phyloP scores from a whole-genome alignment of 2,329 filamentous ascomycete species.

The Fusarium sp. region DNA sequence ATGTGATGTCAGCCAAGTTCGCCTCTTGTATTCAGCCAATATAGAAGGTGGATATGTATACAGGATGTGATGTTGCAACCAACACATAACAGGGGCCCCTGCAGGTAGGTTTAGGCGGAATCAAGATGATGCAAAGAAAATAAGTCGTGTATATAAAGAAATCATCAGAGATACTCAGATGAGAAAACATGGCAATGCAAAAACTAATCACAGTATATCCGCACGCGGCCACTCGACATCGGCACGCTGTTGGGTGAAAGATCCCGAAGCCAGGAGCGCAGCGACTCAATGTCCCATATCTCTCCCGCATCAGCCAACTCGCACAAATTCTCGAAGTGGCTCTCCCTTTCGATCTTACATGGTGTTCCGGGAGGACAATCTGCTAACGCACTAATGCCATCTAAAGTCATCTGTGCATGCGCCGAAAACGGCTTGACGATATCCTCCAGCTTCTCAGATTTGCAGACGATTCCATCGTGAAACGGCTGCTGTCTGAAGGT shows the following conservation, averaged over 20 bases:
- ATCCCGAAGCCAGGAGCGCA: neutral
- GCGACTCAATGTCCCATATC: constrained; percentile 12
- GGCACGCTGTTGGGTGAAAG: constrained; percentile 2
- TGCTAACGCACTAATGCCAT: neutral
- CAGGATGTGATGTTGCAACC: neutral
- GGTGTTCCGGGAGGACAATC: neutral
- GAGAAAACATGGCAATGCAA: too few species aligned
- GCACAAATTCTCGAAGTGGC: neutral
- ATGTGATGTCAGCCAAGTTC: neutral
- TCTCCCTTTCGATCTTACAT: neutral
- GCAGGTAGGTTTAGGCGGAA: neutral
- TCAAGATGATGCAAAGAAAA: neutral
- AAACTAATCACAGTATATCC: neutral
- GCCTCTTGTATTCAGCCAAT: neutral
- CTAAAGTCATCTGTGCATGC: neutral
- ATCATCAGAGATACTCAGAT: too few species aligned
- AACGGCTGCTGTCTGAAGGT: neutral
- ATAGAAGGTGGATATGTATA: neutral
- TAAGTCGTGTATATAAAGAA: neutral
- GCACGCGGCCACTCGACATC: neutral
- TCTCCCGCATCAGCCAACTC: constrained; percentile 6
- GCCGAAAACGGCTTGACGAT: constrained; percentile 4
- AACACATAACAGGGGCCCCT: neutral
- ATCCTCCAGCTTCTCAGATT: neutral
- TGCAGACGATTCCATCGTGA: neutral